A percentile compares a stretch with the other conserved stretches of the same genome.
Conservation (phyloP, 2,329 filamentous ascomycete genomes). For the Plenodomus biglobosus region DNA sequence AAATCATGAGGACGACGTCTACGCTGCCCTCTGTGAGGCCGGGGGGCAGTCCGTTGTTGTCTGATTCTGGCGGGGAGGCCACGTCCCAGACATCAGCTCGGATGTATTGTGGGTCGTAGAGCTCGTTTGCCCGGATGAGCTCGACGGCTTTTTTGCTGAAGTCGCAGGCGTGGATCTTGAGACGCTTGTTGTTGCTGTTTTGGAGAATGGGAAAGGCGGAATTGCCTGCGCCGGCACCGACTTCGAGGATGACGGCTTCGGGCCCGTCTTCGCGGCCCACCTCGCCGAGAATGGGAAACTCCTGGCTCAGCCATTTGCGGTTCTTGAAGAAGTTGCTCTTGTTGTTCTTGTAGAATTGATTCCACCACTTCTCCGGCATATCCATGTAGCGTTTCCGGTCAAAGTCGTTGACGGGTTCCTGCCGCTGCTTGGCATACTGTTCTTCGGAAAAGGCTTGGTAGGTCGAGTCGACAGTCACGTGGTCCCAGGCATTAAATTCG, state of each 20-base stretch:
- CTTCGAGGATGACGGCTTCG: slow-evolving; percentile 74
- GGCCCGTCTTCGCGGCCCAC: slow-evolving; percentile 72
- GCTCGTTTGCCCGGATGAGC: slow-evolving; percentile 78
- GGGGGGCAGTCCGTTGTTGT: slow-evolving; percentile 65
- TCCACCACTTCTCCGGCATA: slow-evolving; percentile 96
- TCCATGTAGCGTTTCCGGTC: slow-evolving; percentile 89
- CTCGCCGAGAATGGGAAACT: slow-evolving; percentile 84
- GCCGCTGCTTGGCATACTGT: slow-evolving; percentile 83
- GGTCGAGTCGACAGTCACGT: slow-evolving; percentile 86
- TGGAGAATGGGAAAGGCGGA: slow-evolving; percentile 89
- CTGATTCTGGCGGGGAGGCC: slow-evolving; percentile 48
- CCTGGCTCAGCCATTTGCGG: slow-evolving; percentile 93
- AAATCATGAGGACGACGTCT: slow-evolving; percentile 91
- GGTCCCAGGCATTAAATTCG: slow-evolving; percentile 98
- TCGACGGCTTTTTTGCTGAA: slow-evolving; percentile 95
- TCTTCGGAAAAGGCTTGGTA: slow-evolving; percentile 84
- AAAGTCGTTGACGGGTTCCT: slow-evolving; percentile 86
- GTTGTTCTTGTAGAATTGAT: slow-evolving; percentile 97
- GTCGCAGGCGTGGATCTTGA: slow-evolving; percentile 91
- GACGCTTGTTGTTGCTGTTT: slow-evolving; percentile 76
- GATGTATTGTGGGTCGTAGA: slow-evolving; percentile 72
- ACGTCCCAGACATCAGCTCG: slow-evolving; percentile 96
- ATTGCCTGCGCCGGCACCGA: slow-evolving; percentile 94
- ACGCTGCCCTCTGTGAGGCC: slow-evolving; percentile 76
- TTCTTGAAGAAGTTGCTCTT: slow-evolving; percentile 98